phyloP scores from a whole-genome alignment of 345 rosid genomes.

The Eucalyptus tenuipes region DNA sequence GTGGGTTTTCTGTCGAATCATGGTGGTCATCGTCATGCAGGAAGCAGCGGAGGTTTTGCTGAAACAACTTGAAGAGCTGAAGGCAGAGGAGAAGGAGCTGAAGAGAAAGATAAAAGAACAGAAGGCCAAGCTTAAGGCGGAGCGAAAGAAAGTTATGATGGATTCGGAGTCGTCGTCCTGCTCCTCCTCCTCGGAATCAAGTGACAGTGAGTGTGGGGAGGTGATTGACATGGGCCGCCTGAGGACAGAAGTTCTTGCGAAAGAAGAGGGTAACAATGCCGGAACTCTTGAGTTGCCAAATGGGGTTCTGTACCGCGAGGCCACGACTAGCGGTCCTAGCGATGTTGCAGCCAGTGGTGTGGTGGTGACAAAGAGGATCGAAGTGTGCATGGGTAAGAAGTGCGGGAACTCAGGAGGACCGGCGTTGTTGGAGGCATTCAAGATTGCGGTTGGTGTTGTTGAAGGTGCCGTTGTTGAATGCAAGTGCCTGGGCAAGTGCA shows the following conservation, averaged over 20 bases:
- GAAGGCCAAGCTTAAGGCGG: slow-evolving; percentile 25
- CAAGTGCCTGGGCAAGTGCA: slow-evolving; percentile 77
- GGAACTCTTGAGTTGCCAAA: not conserved
- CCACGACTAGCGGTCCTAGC: not conserved
- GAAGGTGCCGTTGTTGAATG: slow-evolving; percentile 49
- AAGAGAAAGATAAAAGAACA: slow-evolving; percentile 44
- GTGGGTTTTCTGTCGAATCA: not conserved
- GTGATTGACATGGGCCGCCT: slow-evolving; percentile 34
- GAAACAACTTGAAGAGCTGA: slow-evolving; percentile 37
- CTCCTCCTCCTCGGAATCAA: slow-evolving; percentile 32
- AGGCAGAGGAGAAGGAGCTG: slow-evolving; percentile 40
- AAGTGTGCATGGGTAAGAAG: slow-evolving; percentile 75
- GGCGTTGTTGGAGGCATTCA: slow-evolving; percentile 42
- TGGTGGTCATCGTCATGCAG: slow-evolving; percentile 5
- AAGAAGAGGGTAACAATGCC: not conserved
- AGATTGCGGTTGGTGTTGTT: slow-evolving; percentile 17
- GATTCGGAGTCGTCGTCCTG: slow-evolving; percentile 22
- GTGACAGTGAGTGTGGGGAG: slow-evolving; percentile 37
- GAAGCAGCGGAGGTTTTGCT: slow-evolving; percentile 44
- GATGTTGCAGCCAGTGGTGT: not conserved
- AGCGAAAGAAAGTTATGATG: slow-evolving; percentile 6
- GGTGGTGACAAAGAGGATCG: slow-evolving; percentile 20
- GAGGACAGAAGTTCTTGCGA: not conserved
- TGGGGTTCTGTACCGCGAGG: not conserved
- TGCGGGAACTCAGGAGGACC: slow-evolving; percentile 56